Evolutionary conservation across 2,329 filamentous ascomycete species (phyloP), one percentile per base, ranked within the genome.

Genomic region (Ophiostoma fasciatum): DNA sequence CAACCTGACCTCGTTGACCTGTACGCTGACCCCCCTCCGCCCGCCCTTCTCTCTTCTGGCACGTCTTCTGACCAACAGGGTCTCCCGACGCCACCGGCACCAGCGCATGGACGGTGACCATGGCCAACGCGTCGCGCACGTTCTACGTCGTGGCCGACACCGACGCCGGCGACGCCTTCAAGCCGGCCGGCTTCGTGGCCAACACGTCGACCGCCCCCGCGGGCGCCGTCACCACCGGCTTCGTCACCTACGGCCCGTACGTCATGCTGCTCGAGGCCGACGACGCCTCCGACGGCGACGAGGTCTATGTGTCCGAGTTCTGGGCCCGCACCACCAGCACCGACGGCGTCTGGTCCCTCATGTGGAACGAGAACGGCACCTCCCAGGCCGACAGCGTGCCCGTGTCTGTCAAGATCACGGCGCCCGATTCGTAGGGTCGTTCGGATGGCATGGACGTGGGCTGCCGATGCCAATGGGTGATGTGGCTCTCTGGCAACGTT

Each of bases 311-410:
- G 5, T 34, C 36, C 18, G 36, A 41, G 25, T 42, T 42, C 34
- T 37, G 34, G 35, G 40, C 34, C 6, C 15, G 17, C 8, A 13
- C 17, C 14, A 37, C 23, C 18, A 33, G 21, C 23, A 30, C 31
- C 10, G 19, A 26, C 8, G 37, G 37, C 12, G 21, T 42, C 2
- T 42, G 40, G 40, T 12, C 31, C n/a, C 34, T 42, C 11, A 40
- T 37, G 34, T 42, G 40, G 40, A 40, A 42, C 39, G n/a, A 32
- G 15, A 25, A 17, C 22, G 35, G 30, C 38, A 12, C 31, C n/a
- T n/a, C n/a, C n/a, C n/a, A n/a, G n/a, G n/a, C n/a, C n/a, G n/a
- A n/a, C n/a, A n/a, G n/a, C n/a, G n/a, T n/a, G n/a, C n/a, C n/a
- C n/a, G n/a, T n/a, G n/a, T n/a, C n/a, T n/a, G n/a, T n/a, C n/a